Conservation (phyloP, 352 stramenopile species). For the Phytophthora europaea region DNA sequence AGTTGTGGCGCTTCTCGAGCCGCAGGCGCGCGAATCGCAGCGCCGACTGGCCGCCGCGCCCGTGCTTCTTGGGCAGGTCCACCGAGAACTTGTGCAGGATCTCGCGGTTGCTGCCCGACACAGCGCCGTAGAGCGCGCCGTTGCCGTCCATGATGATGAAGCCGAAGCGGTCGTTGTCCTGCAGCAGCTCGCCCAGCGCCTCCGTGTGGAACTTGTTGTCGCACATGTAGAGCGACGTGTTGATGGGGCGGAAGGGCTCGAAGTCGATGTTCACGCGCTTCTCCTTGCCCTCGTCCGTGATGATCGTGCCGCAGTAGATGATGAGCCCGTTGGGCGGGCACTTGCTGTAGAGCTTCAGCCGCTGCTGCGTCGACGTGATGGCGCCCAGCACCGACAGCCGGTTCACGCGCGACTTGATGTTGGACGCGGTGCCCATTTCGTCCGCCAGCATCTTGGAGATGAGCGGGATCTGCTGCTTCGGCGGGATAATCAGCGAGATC, state of each 20-base stretch:
- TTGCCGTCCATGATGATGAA: conserved; percentile 99
- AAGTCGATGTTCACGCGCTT: conserved; percentile 99
- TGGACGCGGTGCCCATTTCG: conserved; percentile 99
- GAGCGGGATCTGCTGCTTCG: conserved; percentile 98
- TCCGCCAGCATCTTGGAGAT: conserved; percentile 99
- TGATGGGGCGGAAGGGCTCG: conserved; percentile 99
- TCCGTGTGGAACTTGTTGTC: conserved; percentile 99
- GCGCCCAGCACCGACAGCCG: conserved; percentile 97
- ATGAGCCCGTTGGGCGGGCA: conserved; percentile 98
- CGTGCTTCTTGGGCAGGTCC: conserved; percentile 99
- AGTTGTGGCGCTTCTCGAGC: conserved; percentile 99
- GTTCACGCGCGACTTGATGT: conserved; percentile 99
- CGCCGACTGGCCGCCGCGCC: conserved; percentile 99
- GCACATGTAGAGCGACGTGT: conserved; percentile 99
- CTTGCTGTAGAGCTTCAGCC: conserved; percentile 99
- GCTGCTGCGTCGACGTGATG: conserved; percentile 99
- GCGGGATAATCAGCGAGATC: conserved; percentile 99
- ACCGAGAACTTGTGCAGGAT: conserved; percentile 97
- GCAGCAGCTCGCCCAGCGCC: conserved; percentile 97
- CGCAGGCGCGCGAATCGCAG: conserved; percentile 99
- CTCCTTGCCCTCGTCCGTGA: conserved; percentile 99
- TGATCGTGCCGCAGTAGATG: conserved; percentile 99
- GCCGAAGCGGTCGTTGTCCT: conserved; percentile 99
- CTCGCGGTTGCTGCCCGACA: conserved; percentile 94
- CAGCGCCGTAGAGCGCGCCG: conserved; percentile 97